A percentile compares a stretch with the other conserved stretches of the same genome.
Conservation (phyloP, 352 stramenopile species). For the Aphanomyces astaci region DNA sequence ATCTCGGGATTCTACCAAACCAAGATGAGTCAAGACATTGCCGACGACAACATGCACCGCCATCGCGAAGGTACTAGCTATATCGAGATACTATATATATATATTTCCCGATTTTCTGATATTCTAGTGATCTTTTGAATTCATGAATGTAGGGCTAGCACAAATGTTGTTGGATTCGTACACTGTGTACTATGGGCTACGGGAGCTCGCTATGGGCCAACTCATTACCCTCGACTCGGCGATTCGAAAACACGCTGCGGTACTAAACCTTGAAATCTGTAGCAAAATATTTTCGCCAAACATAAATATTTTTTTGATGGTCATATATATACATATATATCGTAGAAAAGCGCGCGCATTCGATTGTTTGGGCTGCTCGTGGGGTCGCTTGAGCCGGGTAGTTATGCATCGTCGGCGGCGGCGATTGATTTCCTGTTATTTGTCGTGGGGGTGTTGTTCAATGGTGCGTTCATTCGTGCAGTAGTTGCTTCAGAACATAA, state of each 20-base stretch:
- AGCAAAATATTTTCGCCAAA: too few relatives aligned
- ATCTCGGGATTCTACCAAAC: conserved; percentile 75
- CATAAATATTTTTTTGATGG: neutral
- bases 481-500: neutral
- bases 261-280: too few relatives aligned
- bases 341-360: conserved; percentile 57
- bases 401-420: conserved; percentile 61
- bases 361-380: conserved; percentile 61
- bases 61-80: conserved; percentile 35
- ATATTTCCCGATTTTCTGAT: too few relatives aligned
- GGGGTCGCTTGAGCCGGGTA: conserved; percentile 64
- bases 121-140: neutral
- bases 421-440: conserved; percentile 71
- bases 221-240: conserved; percentile 68
- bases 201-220: conserved; percentile 70
- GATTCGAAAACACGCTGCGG: conserved; percentile 50
- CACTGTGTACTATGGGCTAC: conserved; percentile 69
- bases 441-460: conserved; percentile 69
- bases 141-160: conserved; percentile 30
- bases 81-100: too few relatives aligned
- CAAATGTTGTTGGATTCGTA: conserved; percentile 84
- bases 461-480: conserved; percentile 31
- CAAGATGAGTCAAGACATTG: conserved; percentile 72
- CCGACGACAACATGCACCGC: conserved; percentile 59
- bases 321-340: too few relatives aligned